These are phyloP conservation scores for Pleurotus djamor DNA, from an alignment of 768 basidiomycete species.

Conservation along the genomic window DNA sequence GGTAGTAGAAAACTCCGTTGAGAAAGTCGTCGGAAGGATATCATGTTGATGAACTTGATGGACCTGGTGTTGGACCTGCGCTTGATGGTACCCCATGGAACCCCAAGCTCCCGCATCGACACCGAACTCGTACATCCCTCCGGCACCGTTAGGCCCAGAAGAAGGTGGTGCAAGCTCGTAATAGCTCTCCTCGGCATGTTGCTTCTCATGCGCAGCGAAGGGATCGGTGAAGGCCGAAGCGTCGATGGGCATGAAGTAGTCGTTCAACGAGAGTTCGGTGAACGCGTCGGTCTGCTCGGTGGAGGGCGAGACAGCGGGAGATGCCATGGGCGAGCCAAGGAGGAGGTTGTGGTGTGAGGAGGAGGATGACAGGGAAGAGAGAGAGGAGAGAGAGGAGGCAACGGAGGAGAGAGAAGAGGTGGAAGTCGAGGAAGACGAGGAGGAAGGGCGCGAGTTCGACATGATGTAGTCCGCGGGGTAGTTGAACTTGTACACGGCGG, in stretches of 20 bases:
- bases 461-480: slow-evolving; percentile 23
- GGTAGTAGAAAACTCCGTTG: not conserved
- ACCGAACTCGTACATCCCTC: not conserved
- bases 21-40: not conserved
- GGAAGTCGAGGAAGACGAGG: not conserved
- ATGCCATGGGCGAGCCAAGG: slow-evolving; percentile 5
- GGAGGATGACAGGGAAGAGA: no score
- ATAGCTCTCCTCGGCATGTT: not conserved
- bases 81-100: not conserved
- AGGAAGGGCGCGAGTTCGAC: not conserved
- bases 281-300: slow-evolving; percentile 1
- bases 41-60: not conserved
- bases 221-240: slow-evolving; percentile 7
- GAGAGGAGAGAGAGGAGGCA: not conserved
- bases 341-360: not conserved
- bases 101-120: not conserved
- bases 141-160: slow-evolving; percentile 3
- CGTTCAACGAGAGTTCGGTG: not conserved
- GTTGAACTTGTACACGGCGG: slow-evolving; percentile 57
- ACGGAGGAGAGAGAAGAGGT: slow-evolving; percentile 2
- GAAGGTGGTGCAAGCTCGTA: slow-evolving; percentile 10
- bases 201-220: slow-evolving; percentile 1
- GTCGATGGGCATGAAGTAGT: slow-evolving; percentile 13
- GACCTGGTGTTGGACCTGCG: not conserved
- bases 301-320: not conserved